These are phyloP conservation scores for Claviceps spartinae DNA, from an alignment of 2,329 filamentous ascomycete species.

Conservation along the genomic window DNA sequence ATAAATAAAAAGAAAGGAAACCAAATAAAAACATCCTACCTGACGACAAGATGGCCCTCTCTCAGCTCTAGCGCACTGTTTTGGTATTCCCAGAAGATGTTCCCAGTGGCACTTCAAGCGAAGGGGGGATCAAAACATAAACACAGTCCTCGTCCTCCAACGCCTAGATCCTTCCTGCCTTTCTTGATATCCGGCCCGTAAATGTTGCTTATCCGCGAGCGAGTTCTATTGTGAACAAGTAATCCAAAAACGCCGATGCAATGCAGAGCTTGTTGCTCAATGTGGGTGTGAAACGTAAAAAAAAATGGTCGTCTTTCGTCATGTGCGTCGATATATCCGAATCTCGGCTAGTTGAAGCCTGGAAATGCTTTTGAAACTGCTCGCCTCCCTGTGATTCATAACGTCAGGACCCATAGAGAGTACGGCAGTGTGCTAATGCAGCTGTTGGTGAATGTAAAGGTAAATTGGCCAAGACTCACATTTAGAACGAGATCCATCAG, in stretches of 20 bases:
- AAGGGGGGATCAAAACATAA: background rate
- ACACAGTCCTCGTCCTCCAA: background rate
- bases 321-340: background rate
- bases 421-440: background rate
- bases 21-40: background rate
- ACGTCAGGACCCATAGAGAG: background rate
- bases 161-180: background rate
- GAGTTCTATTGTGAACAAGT: background rate
- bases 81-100: too few relatives aligned
- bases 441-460: background rate
- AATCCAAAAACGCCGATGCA: slow-evolving; percentile 3
- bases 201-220: background rate
- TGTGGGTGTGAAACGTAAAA: background rate
- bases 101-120: too few relatives aligned
- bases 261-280: background rate
- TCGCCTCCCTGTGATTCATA: slow-evolving; percentile 2
- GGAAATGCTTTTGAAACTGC: slow-evolving; percentile 7
- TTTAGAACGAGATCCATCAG: slow-evolving; percentile 23
- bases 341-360: slow-evolving; percentile 3
- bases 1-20: background rate
- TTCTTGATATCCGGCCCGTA: slow-evolving; percentile 2
- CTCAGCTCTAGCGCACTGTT: background rate
- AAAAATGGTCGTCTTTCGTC: slow-evolving; percentile 1
- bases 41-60: background rate
- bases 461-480: slow-evolving; percentile 19